Percentiles rank a stretch among this genome's conserved stretches.
phyloP scores from a whole-genome alignment of 441 rosid species.

The Populus hybrid region DNA sequence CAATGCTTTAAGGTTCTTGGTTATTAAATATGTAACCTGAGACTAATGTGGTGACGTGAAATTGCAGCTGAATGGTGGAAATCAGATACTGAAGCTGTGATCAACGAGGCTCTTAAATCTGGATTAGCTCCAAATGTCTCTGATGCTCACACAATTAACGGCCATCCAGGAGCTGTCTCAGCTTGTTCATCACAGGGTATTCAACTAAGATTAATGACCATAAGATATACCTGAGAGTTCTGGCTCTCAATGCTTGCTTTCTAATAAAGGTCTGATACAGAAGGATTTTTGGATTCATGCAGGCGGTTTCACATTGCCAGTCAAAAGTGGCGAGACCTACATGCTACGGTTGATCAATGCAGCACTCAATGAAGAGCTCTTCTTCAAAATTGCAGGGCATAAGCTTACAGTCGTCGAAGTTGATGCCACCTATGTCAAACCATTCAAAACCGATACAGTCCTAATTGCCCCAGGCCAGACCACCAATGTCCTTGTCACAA shows the following conservation, averaged over 20 bases:
- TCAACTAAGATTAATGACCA: background rate
- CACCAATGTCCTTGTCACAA: constrained; percentile 68
- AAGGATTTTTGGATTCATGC: background rate
- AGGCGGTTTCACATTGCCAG: constrained; percentile 58
- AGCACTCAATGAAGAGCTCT: constrained; percentile 95
- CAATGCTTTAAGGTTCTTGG: too few species aligned
- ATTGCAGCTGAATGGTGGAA: constrained; percentile 90
- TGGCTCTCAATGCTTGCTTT: background rate
- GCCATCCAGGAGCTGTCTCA: constrained; percentile 51
- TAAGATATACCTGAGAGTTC: background rate
- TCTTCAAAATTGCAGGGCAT: constrained; percentile 90
- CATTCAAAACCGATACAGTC: constrained; percentile 58
- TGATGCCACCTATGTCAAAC: constrained; percentile 84
- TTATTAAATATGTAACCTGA: too few species aligned
- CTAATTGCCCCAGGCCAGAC: constrained; percentile 87
- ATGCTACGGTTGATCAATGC: constrained; percentile 80
- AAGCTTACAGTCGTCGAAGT: constrained; percentile 80
- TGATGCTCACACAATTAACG: constrained; percentile 87
- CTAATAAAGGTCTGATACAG: background rate
- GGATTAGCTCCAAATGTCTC: constrained; percentile 91
- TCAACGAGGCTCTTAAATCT: constrained; percentile 66
- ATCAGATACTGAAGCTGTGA: constrained; percentile 73
- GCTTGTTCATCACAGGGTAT: constrained; percentile 63
- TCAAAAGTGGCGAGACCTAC: constrained; percentile 64
- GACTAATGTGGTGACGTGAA: background rate